A percentile compares a stretch with the other conserved stretches of the same genome.
These are phyloP conservation scores for Penicillium vulpinum DNA, from an alignment of 2,329 filamentous ascomycete genomes.

Conservation along the genomic window DNA sequence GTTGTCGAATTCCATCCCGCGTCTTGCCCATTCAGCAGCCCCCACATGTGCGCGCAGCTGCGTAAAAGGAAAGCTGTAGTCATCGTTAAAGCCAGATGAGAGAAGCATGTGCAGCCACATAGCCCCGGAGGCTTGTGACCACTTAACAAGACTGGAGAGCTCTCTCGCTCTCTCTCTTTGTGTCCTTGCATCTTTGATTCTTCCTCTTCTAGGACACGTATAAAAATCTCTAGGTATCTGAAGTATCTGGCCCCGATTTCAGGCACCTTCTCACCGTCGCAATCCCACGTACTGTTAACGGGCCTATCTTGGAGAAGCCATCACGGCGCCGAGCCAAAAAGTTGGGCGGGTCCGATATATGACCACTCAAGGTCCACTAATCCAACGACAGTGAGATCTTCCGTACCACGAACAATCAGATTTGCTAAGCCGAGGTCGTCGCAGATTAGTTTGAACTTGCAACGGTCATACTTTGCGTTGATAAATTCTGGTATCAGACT, in stretches of 20 bases:
- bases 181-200: slow-evolving; percentile 26
- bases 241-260: neutral
- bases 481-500: slow-evolving; percentile 27
- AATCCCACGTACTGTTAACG: slow-evolving; percentile 18
- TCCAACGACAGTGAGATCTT: slow-evolving; percentile 38
- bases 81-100: slow-evolving; percentile 34
- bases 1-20: slow-evolving; percentile 22
- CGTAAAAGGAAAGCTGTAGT: slow-evolving; percentile 33
- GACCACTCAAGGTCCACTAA: slow-evolving; percentile 42
- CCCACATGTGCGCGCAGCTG: slow-evolving; percentile 26
- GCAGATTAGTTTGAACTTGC: slow-evolving; percentile 42
- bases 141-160: slow-evolving; percentile 36
- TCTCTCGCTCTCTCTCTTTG: slow-evolving; percentile 9
- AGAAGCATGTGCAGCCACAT: slow-evolving; percentile 42
- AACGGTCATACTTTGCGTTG: too few species aligned
- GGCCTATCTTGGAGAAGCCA: slow-evolving; percentile 39
- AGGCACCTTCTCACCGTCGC: neutral
- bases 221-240: slow-evolving; percentile 26
- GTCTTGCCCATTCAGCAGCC: slow-evolving; percentile 21
- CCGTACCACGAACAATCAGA: slow-evolving; percentile 36
- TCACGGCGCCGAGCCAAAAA: slow-evolving; percentile 40
- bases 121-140: slow-evolving; percentile 35
- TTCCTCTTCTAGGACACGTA: slow-evolving; percentile 35
- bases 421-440: slow-evolving; percentile 42
- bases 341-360: slow-evolving; percentile 39